Conservation (phyloP, 768 basidiomycete genomes). For the Auriculariales sp. region DNA sequence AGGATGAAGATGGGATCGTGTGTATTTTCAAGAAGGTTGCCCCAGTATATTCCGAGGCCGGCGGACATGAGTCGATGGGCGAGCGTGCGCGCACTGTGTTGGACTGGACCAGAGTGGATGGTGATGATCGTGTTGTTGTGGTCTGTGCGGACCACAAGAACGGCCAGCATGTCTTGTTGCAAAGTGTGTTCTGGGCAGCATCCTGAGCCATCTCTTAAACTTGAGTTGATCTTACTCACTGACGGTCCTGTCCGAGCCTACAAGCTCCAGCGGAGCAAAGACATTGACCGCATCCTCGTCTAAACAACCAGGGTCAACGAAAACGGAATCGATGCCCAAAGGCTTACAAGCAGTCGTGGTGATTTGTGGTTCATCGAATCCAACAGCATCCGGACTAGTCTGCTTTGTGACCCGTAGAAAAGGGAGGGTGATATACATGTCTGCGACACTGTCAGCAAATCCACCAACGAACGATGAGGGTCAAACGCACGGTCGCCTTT, state of each 20-base stretch:
- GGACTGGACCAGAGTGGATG: conserved; percentile 36
- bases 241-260: not conserved
- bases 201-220: not conserved
- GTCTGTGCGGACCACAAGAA: not conserved
- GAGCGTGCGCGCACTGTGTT: conserved; percentile 11
- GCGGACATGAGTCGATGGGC: conserved; percentile 4
- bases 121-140: not conserved
- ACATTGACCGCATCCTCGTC: not conserved
- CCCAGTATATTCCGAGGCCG: conserved; percentile 24
- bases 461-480: not conserved
- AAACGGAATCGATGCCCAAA: not conserved
- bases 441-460: not conserved
- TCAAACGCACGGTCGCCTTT: not conserved
- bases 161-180: not conserved
- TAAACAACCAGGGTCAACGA: not conserved
- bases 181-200: not conserved
- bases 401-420: not conserved
- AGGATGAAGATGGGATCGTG: conserved; percentile 42
- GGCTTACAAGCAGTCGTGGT: not conserved
- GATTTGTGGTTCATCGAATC: not conserved
- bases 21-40: conserved; percentile 16
- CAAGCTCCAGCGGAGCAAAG: not conserved
- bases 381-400: not conserved
- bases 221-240: not conserved
- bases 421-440: not conserved